Evolutionary conservation across 345 rosid genomes (phyloP).

Genomic region (Lepidium africanum): DNA sequence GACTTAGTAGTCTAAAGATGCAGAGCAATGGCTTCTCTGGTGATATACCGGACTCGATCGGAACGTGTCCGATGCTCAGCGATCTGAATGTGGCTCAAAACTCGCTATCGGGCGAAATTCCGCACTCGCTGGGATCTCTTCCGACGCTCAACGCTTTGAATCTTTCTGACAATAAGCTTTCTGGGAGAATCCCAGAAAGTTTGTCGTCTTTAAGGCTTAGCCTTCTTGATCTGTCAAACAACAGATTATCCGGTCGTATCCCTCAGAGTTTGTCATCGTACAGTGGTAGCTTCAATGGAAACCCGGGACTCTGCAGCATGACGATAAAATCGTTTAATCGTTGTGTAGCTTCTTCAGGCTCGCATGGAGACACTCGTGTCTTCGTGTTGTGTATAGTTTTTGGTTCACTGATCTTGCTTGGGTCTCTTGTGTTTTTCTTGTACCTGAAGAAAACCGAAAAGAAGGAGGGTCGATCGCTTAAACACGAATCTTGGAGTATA

Average conservation of each 20-base stretch:
- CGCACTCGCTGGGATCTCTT: constrained; percentile 54
- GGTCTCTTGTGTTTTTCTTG: constrained; percentile 45
- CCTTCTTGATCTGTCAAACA: constrained; percentile 77
- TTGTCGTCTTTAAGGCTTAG: constrained; percentile 62
- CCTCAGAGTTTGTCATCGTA: constrained; percentile 69
- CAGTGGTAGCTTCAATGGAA: constrained; percentile 67
- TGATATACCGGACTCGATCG: constrained; percentile 51
- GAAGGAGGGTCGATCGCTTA: constrained; percentile 41
- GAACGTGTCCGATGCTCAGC: constrained; percentile 54
- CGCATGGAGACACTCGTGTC: constrained; percentile 35
- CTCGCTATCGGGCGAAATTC: constrained; percentile 59
- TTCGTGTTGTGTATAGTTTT: constrained; percentile 46
- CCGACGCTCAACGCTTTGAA: constrained; percentile 66
- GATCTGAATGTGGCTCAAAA: constrained; percentile 63
- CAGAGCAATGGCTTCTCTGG: constrained; percentile 57
- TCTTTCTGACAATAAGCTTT: constrained; percentile 56
- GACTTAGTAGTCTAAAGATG: constrained; percentile 47
- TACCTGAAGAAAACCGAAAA: constrained; percentile 47
- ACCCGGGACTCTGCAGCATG: constrained; percentile 63
- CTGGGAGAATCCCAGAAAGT: constrained; percentile 59
- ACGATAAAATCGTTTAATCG: constrained; percentile 44
- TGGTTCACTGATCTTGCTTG: constrained; percentile 42
- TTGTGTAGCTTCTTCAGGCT: constrained; percentile 40
- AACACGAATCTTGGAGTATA: constrained; percentile 75
- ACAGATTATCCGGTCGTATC: constrained; percentile 53